Base-by-base conservation (phyloP, 768 basidiomycete genomes). In the Calocera cornea region DNA sequence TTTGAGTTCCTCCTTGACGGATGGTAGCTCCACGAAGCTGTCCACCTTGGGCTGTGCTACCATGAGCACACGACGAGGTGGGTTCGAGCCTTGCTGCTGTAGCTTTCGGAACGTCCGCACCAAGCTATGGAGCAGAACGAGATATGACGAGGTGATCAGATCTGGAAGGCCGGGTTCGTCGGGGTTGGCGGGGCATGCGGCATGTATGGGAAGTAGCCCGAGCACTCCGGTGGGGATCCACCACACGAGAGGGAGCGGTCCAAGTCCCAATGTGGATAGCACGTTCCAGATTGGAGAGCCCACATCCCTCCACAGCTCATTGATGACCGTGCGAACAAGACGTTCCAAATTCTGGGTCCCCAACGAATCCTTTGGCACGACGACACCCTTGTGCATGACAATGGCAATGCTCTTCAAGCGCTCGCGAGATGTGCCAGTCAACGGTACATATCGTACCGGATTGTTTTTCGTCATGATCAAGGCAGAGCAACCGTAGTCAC, bases 111-210 rank as follows among this genome's bases (percentile, higher is more conserved):
- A 60, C 27, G 27, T 29, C 34, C 36, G 14, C 3, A 50, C 66
- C 5, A 67, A 50, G 16, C 19, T 50, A 10, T 33, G 50, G 2
- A 67, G 54, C 36, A 50, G 11, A 14, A 41, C 27, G 22, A 50
- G 5, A 41, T 67, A 67, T 12, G 66, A 67, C 12, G 66, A 67
- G 1, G 50, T 60, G 29, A 54, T n/a, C 8, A 44, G 47, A 36
- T 67, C 66, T 3, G 33, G 54, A 12, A 64, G 10, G 11, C 50
- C 50, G 19, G 33, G 27, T 38, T 63, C 34, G 34, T 60, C 54
- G 11, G 49, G 33, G 11, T 36, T 33, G 14, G 44, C 29, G 19
- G 66, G 66, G 22, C 22, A 64, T n/a, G 66, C 41, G 31, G 66
- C 66, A 38, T 67, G 66, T 2, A 67, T 16, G 10, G 66, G 66